Evolutionary conservation across 2,329 filamentous ascomycete genomes (phyloP).

Genomic region (Diaporthe sp.): DNA sequence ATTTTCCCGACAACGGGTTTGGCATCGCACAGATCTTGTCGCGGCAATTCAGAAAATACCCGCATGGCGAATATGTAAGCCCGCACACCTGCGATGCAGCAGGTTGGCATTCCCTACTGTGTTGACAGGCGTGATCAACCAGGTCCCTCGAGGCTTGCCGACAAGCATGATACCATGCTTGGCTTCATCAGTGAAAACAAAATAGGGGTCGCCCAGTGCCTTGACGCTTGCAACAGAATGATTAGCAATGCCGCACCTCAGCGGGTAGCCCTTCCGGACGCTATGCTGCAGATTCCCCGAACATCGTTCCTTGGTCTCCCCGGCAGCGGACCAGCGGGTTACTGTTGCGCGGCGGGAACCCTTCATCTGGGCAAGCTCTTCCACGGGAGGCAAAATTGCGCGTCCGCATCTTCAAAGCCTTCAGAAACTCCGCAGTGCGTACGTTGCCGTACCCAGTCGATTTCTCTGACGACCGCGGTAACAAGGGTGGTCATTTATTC

Average conservation of each 20-base stretch:
- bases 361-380: slow-evolving; percentile 13
- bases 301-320: slow-evolving; percentile 20
- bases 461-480: neutral
- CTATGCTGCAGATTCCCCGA: slow-evolving; percentile 20
- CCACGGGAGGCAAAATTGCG: neutral
- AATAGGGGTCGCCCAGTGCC: slow-evolving; percentile 1
- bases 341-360: slow-evolving; percentile 9
- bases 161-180: neutral
- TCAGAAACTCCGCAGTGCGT: neutral
- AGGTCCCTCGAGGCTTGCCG: neutral
- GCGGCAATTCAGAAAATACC: slow-evolving; percentile 35
- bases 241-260: slow-evolving; percentile 19
- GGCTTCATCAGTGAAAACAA: slow-evolving; percentile 16
- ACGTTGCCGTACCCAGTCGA: neutral
- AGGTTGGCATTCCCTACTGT: neutral
- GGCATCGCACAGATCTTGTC: slow-evolving; percentile 38
- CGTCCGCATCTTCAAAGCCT: neutral
- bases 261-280: slow-evolving; percentile 23
- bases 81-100: slow-evolving; percentile 11
- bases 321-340: slow-evolving; percentile 11
- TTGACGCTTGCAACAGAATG: slow-evolving; percentile 28
- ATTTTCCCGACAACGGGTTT: slow-evolving; percentile 15
- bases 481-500: neutral
- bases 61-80: slow-evolving; percentile 13
- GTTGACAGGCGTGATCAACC: neutral